Percentiles rank a stretch among this genome's conserved stretches.
Conservation (phyloP, 2,329 filamentous ascomycete genomes). For the Pseudopithomyces maydicus region DNA sequence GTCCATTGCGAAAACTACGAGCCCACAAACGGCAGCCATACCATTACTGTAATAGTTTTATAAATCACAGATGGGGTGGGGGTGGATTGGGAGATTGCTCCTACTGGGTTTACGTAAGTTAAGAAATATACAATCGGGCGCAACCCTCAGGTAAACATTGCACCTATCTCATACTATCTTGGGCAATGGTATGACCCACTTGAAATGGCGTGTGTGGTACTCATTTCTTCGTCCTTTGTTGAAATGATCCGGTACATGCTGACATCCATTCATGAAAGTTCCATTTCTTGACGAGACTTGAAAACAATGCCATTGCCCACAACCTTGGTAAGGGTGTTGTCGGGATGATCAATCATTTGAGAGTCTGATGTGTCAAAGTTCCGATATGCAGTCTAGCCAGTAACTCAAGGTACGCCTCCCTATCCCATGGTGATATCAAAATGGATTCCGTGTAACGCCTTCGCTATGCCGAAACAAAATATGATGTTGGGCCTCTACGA, state of each 20-base stretch:
- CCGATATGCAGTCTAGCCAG: background rate
- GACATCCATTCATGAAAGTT: too few species aligned
- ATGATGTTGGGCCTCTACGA: slow-evolving; percentile 21
- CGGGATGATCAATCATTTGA: background rate
- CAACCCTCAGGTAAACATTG: too few species aligned
- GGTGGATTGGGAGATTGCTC: background rate
- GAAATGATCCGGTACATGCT: too few species aligned
- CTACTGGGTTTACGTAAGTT: background rate
- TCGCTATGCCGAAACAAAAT: slow-evolving; percentile 38
- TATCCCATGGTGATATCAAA: slow-evolving; percentile 8
- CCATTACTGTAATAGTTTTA: slow-evolving; percentile 12
- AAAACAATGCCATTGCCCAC: too few species aligned
- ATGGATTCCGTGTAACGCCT: slow-evolving; percentile 32
- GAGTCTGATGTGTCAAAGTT: background rate
- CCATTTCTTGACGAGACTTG: too few species aligned
- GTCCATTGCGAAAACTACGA: background rate
- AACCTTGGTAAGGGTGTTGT: too few species aligned
- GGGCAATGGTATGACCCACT: too few species aligned
- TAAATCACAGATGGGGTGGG: slow-evolving; percentile 5
- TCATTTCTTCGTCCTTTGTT: too few species aligned
- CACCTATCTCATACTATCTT: too few species aligned
- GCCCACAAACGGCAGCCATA: background rate
- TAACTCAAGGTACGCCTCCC: background rate
- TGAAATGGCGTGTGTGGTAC: too few species aligned
- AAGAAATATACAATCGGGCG: too few species aligned